These are phyloP conservation scores for Sorghum bicolor DNA, from an alignment of 176 grass and related monocot genomes.

Conservation along the genomic window Sorghum_bicolor_NCBIv3 NC_012878.2:50903501-50904000, in stretches of 20 bases:
- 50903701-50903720: constrained; percentile 92
- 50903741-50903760: constrained; percentile 96
- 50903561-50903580: constrained; percentile 95
- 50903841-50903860: neutral
- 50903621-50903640: neutral
- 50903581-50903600: constrained; percentile 31
- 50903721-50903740: constrained; percentile 88
- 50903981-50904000: constrained; percentile 66
- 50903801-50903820: neutral
- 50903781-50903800: neutral
- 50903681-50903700: constrained; percentile 84
- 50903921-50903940: neutral
- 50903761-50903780: constrained; percentile 45
- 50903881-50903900: neutral
- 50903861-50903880: neutral
- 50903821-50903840: neutral
- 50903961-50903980: constrained; percentile 95
- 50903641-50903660: neutral
- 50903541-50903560: constrained; percentile 97
- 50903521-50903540: constrained; percentile 94
- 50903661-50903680: constrained; percentile 47
- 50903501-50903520: constrained; percentile 84
- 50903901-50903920: neutral
- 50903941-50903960: constrained; percentile 66
- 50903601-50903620: neutral